Base-by-base conservation (phyloP, 164 flowering plant genomes). In the Dillenia suffruticosa region DNA sequence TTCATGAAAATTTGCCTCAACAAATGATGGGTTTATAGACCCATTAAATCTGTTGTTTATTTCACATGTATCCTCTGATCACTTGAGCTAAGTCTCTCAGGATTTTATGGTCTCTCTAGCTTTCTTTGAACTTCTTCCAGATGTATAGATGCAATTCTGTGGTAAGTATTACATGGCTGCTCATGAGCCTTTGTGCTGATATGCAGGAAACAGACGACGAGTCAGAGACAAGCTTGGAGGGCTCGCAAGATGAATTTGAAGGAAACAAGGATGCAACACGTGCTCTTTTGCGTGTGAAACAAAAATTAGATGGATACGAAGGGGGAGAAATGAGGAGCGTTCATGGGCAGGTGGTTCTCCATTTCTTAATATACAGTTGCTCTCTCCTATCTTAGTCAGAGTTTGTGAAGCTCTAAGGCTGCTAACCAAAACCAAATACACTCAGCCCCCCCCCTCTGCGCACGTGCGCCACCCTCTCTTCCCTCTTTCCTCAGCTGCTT, bases 261-360 rank as follows among this genome's bases (percentile, higher is more conserved):
- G 99, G 99, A 16, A 94, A 94, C 73, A 92, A 89, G 81, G 99
- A 91, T 76, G 99, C 96, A 60, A 81, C 93, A 47, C 96, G 99
- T 72, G 99, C 97, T 50, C 57, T 94, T 65, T 57, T 91, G 94
- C 99, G 97, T 54, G 99, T 94, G 56, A 94, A 89, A 69, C 96
- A 94, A 72, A 94, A 94, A 74, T 74, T 94, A 43, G 99, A 94
- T 72, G 99, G 99, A 59, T 89, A 94, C 68, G 99, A 94, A 83
- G 96, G 81, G 44, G 96, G 99, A 58, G 99, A 94, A 83, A 80
- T 88, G 96, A 85, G 88, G 80, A 94, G 97, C 63, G 81, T 84
- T 17, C 90, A 89, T 65, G 99, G 99, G 22, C 99, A 94, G 96
- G 99, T 89, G 84, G 69, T 54, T 51, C 40, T 50, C 43, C 17